phyloP scores from a whole-genome alignment of 2,329 filamentous ascomycete species.

The Diaporthe sp. region DNA sequence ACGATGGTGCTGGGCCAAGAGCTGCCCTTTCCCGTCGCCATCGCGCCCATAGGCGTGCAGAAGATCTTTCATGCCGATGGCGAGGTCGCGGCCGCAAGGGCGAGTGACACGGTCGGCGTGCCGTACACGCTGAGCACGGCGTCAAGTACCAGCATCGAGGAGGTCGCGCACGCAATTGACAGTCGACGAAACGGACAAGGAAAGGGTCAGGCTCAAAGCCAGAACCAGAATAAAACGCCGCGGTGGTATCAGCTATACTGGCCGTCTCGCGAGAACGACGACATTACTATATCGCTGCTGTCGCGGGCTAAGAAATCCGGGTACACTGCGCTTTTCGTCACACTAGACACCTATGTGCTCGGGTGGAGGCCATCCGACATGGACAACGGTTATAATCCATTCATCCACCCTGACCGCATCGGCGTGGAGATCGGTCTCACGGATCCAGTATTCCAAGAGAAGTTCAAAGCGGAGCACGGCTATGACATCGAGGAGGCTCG shows the following conservation, averaged over 20 bases:
- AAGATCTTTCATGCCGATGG: slow-evolving; percentile 73
- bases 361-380: slow-evolving; percentile 64
- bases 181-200: slow-evolving; percentile 34
- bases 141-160: slow-evolving; percentile 68
- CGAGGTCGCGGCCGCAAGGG: slow-evolving; percentile 69
- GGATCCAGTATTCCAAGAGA: slow-evolving; percentile 30
- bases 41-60: slow-evolving; percentile 74
- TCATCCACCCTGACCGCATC: slow-evolving; percentile 36
- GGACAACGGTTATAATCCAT: slow-evolving; percentile 37
- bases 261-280: slow-evolving; percentile 65
- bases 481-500: slow-evolving; percentile 49
- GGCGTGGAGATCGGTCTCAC: slow-evolving; percentile 38
- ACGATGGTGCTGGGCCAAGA: slow-evolving; percentile 66
- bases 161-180: slow-evolving; percentile 54
- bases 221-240: slow-evolving; percentile 40
- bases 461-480: slow-evolving; percentile 31
- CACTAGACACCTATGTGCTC: slow-evolving; percentile 68
- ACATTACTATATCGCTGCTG: slow-evolving; percentile 64
- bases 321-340: slow-evolving; percentile 68
- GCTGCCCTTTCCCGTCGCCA: slow-evolving; percentile 71
- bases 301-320: slow-evolving; percentile 58
- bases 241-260: slow-evolving; percentile 72
- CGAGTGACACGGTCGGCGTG: slow-evolving; percentile 62
- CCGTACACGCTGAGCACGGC: slow-evolving; percentile 74
- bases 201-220: slow-evolving; percentile 35